Evolutionary conservation across 768 basidiomycete genomes (phyloP).

Genomic region (Tylopilus felleus): DNA sequence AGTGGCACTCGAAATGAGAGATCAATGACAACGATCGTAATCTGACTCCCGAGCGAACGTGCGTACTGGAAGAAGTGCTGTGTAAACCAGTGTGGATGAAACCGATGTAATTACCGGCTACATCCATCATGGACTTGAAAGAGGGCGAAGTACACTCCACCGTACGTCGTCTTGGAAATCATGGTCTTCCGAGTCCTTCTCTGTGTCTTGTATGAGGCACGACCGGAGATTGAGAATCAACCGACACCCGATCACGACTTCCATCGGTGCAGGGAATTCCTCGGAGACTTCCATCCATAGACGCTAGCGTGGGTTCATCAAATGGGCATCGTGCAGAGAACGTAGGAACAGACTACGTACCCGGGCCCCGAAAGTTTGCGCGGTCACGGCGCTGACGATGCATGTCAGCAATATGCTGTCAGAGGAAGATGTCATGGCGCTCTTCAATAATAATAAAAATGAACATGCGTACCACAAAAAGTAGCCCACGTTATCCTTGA

Average conservation of each 20-base stretch:
- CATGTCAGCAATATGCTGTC: constrained; percentile 13
- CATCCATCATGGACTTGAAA: not conserved
- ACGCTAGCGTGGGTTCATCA: not conserved
- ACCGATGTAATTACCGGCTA: not conserved
- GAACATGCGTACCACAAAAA: constrained; percentile 11
- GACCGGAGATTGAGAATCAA: constrained; percentile 4
- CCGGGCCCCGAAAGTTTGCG: constrained; percentile 3
- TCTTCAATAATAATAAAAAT: not conserved
- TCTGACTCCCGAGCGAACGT: too few relatives aligned
- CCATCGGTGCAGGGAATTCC: not conserved
- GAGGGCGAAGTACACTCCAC: not conserved
- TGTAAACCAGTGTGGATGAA: too few relatives aligned
- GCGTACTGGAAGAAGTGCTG: too few relatives aligned
- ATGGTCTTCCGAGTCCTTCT: too few relatives aligned
- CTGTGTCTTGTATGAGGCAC: not conserved
- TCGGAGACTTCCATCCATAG: constrained; percentile 6
- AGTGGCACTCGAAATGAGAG: too few relatives aligned
- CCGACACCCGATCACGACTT: too few relatives aligned
- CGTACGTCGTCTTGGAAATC: not conserved
- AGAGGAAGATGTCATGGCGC: not conserved
- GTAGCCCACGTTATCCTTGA: constrained; percentile 16
- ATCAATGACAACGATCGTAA: too few relatives aligned
- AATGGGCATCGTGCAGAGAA: too few relatives aligned
- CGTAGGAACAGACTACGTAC: not conserved
- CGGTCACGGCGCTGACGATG: not conserved